Base-by-base conservation (phyloP, 2,329 filamentous ascomycete species). In the Aureobasidium sp. region DNA sequence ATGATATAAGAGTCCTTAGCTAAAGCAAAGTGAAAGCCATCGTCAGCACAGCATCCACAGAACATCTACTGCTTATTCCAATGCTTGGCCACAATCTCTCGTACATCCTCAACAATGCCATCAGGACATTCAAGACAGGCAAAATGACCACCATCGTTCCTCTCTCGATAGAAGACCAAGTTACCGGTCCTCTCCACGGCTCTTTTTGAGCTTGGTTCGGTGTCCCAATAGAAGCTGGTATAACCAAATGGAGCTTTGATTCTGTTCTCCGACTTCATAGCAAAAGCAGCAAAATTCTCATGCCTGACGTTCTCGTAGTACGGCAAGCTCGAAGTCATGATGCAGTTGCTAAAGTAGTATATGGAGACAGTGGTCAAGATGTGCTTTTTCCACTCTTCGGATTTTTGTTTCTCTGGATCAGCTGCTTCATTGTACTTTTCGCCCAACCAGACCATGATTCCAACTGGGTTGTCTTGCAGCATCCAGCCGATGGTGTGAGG, bases 401-500 rank as follows among this genome's bases (percentile, higher is more conserved):
- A 56, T 21, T 63, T 62, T 25, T 71, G 64, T 22, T 66, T 58
- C n/a, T 62, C 58, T 12, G 68, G 66, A 45, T 68, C 64, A 11
- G 67, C 61, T 5, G 68, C 62, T 59, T 72, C 69, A 29, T 67
- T 60, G 54, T 70, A 70, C 60, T 75, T 73, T 56, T 74, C 70
- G 1, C 70, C 72, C 0, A 74, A 63, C 58, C 69, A 74, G 44
- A 70, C 67, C 60, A 74, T 63, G 37, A 72, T 67, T 0, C 72
- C 73, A 6, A 74, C 60, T 0, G 71, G 73, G 45, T 69, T 72
- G 54, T 74, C 72, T 22, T 70, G 64, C 45, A 72, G 62, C 16
- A 67, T 69, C 29, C 70, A 64, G 2, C 70, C 70, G 17, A 75
- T 68, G 0, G 70, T 74, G 35, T 72, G 70, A 16, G 72, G 72